Evolutionary conservation across 1,139 yeast genomes (phyloP), one percentile per base, ranked within the genome.

Genomic region (Lodderomyces orthopsilosis): DNA sequence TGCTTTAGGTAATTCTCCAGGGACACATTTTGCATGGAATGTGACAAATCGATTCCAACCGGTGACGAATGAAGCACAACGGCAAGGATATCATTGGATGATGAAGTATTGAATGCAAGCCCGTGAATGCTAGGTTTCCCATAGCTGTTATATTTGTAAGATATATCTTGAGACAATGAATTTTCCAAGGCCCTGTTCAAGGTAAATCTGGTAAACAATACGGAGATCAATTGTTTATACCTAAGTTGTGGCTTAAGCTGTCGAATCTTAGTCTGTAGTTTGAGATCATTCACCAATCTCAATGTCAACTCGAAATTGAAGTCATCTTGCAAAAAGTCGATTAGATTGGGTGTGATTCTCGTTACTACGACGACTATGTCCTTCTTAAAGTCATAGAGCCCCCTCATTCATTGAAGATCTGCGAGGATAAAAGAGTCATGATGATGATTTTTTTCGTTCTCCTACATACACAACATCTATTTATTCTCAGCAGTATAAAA

Each of bases 31-130:
- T 83, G 88, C 3, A 48, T 41, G 0, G 73, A 62, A 49, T 80
- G 81, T 0, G 89, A 84, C 24, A 85, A 61, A 55, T 85, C 94
- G 0, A 83, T 57, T 0, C 93, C 93, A 2, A 83, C 58, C 0
- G 72, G 69, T 0, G 48, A 37, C 3, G 62, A 48, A 35, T 62
- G 52, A 0, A 83, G 62, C 0, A 66, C 77, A 21, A 83, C 55
- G 18, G 74, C 55, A 1, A 77, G 62, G 4, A 76, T 54, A 22
- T 78, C 75, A 45, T 75, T 71, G 18, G 88, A 83, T 57, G 81
- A 77, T 35, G 85, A 79, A 41, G 78, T 62, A 51, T 78, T 79
- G 57, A 79, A 75, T 33, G 63, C 61, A 17, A 71, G 53, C 1
- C 57, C 44, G 1, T 48, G 30, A 18, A 57, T 28, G 23, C 15